A percentile compares a stretch with the other conserved stretches of the same genome.
Conservation (phyloP, 1,139 yeast species). For the Saccharomyces pastorianus region DNA sequence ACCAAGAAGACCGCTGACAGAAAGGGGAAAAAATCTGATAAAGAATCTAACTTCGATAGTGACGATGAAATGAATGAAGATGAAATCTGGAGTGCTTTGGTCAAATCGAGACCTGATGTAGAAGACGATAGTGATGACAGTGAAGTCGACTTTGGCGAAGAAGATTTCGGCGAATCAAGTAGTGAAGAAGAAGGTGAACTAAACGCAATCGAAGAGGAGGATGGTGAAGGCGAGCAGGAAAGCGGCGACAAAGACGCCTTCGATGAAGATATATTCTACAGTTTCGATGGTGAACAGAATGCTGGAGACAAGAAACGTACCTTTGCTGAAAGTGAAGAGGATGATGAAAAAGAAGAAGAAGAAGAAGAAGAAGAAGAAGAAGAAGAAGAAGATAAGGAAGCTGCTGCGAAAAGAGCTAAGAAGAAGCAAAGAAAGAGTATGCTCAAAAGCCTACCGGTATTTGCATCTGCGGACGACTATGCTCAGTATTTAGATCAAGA, state of each 20-base stretch:
- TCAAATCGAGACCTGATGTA: slow-evolving; percentile 73
- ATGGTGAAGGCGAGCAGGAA: slow-evolving; percentile 25
- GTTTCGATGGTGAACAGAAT: slow-evolving; percentile 23
- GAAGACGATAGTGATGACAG: slow-evolving; percentile 56
- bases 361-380: slow-evolving; percentile 20
- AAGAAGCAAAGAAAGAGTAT: slow-evolving; percentile 47
- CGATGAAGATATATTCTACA: slow-evolving; percentile 11
- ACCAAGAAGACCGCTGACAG: slow-evolving; percentile 41
- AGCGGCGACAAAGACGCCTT: slow-evolving; percentile 10
- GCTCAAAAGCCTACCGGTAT: slow-evolving; percentile 65
- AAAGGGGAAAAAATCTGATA: slow-evolving; percentile 30
- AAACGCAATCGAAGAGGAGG: slow-evolving; percentile 25
- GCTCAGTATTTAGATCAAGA: slow-evolving; percentile 65
- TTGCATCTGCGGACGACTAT: slow-evolving; percentile 87
- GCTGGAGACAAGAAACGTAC: slow-evolving; percentile 18
- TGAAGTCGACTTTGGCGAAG: slow-evolving; percentile 31
- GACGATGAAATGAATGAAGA: slow-evolving; percentile 63
- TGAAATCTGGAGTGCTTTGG: slow-evolving; percentile 84
- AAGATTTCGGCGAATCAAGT: slow-evolving; percentile 29
- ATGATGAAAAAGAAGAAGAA: neutral
- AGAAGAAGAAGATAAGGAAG: slow-evolving; percentile 15
- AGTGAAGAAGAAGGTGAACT: slow-evolving; percentile 31
- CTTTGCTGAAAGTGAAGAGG: slow-evolving; percentile 17
- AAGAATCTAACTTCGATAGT: slow-evolving; percentile 35
- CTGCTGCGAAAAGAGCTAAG: slow-evolving; percentile 26